Base-by-base conservation (phyloP, 805 yeast genomes). In the Suhomyces faveliae region DNA sequence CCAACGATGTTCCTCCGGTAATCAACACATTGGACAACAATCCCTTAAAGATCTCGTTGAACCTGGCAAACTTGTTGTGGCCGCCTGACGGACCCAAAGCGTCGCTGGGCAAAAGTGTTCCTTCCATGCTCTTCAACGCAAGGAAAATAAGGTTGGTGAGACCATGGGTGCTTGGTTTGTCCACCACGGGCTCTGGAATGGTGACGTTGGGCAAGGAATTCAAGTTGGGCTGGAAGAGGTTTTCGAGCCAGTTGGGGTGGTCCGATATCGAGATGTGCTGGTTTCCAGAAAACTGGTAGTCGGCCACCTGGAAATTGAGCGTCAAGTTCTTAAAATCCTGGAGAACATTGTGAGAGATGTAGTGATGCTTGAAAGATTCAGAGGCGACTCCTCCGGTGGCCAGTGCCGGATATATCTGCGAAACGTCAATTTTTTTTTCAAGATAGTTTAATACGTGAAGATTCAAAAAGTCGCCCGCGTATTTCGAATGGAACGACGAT, bases 401-500 rank as follows among this genome's bases (percentile, higher is more conserved):
- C 29, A 46, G 58, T 13, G 40, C 27, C 6, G 67, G 66, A n/a
- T 62, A 21, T 44, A 55, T 45, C 35, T 62, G 62, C 15, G 61
- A 56, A 19, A 60, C 49, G 42, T 70, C 68, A 43, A 62, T 50
- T 39, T 59, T 56, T 19, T 53, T 49, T 63, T 64, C 35, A 76
- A 74, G 57, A 68, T 59, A 79, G 43, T 79, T 71, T 53, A 78
- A 64, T 2, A 83, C 71, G 66, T 87, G 88, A 44, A 80, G 73
- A 62, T 85, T 87, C 47, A 87, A 64, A 63, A 85, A 91, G 63
- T 90, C 92, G 8, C 97, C 98, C 3, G 91, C 97, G 61, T 78
- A 87, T 56, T 80, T 82, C 12, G 88, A 79, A 63, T 81, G 85
- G 51, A 78, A 70, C 4, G 81, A 75, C 41, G 88, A 86, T 61